Percentiles rank a stretch among this genome's conserved stretches.
Evolutionary conservation across 2,329 filamentous ascomycete genomes (phyloP).

Genomic region (Aurifilum marmelostoma): DNA sequence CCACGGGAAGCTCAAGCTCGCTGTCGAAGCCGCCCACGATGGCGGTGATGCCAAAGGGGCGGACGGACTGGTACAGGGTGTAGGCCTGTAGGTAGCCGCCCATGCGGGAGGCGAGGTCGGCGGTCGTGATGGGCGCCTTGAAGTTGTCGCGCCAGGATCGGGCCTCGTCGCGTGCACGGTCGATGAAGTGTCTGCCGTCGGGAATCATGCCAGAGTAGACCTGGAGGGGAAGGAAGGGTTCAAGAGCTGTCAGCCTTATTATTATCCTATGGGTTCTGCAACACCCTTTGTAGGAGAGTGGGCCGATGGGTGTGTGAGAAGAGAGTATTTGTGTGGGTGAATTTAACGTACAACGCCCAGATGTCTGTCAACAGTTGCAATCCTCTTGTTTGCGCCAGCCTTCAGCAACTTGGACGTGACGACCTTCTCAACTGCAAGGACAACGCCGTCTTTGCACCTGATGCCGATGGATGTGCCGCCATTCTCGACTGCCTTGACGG

Average conservation of each 20-base stretch:
- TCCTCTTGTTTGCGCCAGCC: slow-evolving; percentile 93
- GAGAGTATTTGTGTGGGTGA: slow-evolving; percentile 7
- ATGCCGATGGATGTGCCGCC: slow-evolving; percentile 96
- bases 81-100: slow-evolving; percentile 96
- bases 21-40: slow-evolving; percentile 95
- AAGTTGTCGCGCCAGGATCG: slow-evolving; percentile 88
- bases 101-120: slow-evolving; percentile 88
- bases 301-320: neutral
- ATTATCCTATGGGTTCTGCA: neutral
- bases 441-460: slow-evolving; percentile 94
- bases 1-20: slow-evolving; percentile 80
- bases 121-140: slow-evolving; percentile 90
- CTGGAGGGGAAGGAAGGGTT: slow-evolving; percentile 48
- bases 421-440: slow-evolving; percentile 96
- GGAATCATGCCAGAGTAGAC: slow-evolving; percentile 93
- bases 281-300: neutral
- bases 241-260: slow-evolving; percentile 5
- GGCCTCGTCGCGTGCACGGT: slow-evolving; percentile 91
- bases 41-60: slow-evolving; percentile 93
- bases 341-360: slow-evolving; percentile 77
- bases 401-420: slow-evolving; percentile 95
- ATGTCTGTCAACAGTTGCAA: slow-evolving; percentile 92
- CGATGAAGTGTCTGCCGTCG: slow-evolving; percentile 93
- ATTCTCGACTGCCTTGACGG: slow-evolving; percentile 97
- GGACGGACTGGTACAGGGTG: slow-evolving; percentile 95